A percentile compares a stretch with the other conserved stretches of the same genome.
phyloP scores from a whole-genome alignment of 805 yeast species.

The Soucietia sequanensis region DNA sequence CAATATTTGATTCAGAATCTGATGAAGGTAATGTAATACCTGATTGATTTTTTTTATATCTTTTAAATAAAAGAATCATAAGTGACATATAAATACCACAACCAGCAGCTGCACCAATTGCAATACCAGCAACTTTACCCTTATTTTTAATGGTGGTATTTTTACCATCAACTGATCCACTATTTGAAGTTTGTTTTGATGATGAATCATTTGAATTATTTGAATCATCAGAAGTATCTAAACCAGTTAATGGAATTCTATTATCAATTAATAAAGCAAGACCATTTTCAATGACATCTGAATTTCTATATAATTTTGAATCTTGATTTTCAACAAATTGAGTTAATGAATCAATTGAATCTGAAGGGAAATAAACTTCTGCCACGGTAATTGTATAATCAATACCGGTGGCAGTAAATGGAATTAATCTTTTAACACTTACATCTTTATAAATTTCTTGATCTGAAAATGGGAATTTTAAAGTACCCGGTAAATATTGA shows the following conservation, averaged over 20 bases:
- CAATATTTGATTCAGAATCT: slow-evolving; percentile 38
- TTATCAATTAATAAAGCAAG: slow-evolving; percentile 73
- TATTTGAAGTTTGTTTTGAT: slow-evolving; percentile 12
- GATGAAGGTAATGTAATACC: slow-evolving; percentile 38
- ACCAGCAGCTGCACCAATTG: slow-evolving; percentile 82
- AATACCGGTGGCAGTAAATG: slow-evolving; percentile 56
- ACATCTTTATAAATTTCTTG: slow-evolving; percentile 36
- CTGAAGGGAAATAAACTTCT: slow-evolving; percentile 73
- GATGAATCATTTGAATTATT: slow-evolving; percentile 11
- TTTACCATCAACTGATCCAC: slow-evolving; percentile 29
- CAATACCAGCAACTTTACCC: slow-evolving; percentile 67
- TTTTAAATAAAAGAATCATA: slow-evolving; percentile 54
- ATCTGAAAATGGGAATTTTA: slow-evolving; percentile 58
- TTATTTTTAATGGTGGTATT: slow-evolving; percentile 17
- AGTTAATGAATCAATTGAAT: slow-evolving; percentile 49
- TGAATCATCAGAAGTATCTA: slow-evolving; percentile 19
- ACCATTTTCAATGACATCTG: slow-evolving; percentile 51
- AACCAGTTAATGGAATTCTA: slow-evolving; percentile 56
- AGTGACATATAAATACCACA: slow-evolving; percentile 61
- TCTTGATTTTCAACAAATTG: slow-evolving; percentile 44
- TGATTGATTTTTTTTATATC: slow-evolving; percentile 44
- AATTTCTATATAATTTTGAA: slow-evolving; percentile 63
- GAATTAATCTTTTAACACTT: slow-evolving; percentile 68
- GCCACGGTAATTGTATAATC: slow-evolving; percentile 83
- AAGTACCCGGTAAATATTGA: slow-evolving; percentile 75